Evolutionary conservation across 176 grass and related monocot genomes (phyloP), one percentile per base, ranked within the genome.

Genomic region (Aegilops longissima): DNA sequence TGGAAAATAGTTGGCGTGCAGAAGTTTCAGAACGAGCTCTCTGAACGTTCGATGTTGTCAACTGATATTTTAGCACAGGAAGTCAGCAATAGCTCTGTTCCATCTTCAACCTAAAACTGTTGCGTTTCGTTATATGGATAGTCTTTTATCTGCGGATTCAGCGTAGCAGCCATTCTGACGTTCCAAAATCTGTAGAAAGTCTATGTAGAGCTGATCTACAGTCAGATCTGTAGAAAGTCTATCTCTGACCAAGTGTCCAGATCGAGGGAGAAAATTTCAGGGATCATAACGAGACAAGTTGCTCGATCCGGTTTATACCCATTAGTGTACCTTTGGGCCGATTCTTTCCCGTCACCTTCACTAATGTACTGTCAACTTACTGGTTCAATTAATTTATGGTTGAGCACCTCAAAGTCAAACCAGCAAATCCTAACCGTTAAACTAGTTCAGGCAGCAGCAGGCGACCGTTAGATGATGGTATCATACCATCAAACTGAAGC

Each of bases 371-470:
- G 12, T 5, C 40, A 18, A 68, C 30, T 72, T 38, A 38, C 36
- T 38, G 36, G 36, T 38, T 38, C 34, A 49, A 49, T 74, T 23
- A 3, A 78, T 78, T 83, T 45, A 38, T 27, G 34, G 33, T 34
- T 80, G 33, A 70, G 82, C 58, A 80, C 68, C 88, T 45, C 2
- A 61, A 89, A 88, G 70, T 89, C 78, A 89, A 59, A 61, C 9
- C 39, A 16, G 61, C 65, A 9, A 76, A 30, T 6, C 49, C 16
- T 47, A 8, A 8, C 77, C 52, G 52, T 56, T 54, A 17, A 56
- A 56, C 0, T 20, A 56, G 52, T 7, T 20, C 17, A 56, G 52
- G 16, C 52, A 20, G 52, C 49, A 56, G 25, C 30, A 75, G 33
- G 80, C 12, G 38, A 25, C 47, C 1, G 72, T 56, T 61, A 17